Evolutionary conservation across 495 filamentous ascomycete species (phyloP).

Genomic region (Neurospora hispaniola): DNA sequence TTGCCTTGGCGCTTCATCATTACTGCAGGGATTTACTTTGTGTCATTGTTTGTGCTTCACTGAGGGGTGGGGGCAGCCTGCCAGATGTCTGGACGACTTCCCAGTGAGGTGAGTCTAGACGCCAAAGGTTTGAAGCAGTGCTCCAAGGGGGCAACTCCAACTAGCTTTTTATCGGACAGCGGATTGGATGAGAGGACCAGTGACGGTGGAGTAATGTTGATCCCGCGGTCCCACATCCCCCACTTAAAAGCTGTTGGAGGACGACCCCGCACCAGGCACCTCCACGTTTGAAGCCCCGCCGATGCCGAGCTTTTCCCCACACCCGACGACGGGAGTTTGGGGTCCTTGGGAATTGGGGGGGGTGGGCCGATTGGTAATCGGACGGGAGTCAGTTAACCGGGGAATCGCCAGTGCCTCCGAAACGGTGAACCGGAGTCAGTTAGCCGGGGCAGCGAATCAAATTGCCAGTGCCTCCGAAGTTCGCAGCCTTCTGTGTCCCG

Average conservation of each 20-base stretch:
- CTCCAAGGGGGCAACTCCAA: background rate
- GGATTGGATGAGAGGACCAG: background rate
- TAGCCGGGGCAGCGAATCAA: background rate
- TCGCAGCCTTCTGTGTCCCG: background rate
- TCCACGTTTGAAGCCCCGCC: background rate
- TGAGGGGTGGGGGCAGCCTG: too few species aligned
- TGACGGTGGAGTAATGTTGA: background rate
- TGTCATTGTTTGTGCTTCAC: background rate
- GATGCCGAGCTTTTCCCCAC: background rate
- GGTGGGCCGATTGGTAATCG: background rate
- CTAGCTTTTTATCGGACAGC: background rate
- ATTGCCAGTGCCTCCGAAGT: background rate
- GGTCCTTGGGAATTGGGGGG: background rate
- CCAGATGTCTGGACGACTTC: too few species aligned
- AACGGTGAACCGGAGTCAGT: background rate
- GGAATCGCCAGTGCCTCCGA: background rate
- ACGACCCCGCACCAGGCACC: background rate
- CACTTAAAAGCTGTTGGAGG: background rate
- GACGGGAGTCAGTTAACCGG: background rate
- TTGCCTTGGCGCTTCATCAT: background rate
- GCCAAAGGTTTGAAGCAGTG: background rate
- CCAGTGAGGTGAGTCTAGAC: too few species aligned
- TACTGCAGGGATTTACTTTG: too few species aligned
- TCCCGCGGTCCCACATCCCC: background rate
- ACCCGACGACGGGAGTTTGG: background rate